Conservation (phyloP, 2,329 filamentous ascomycete species). For the Curvularia hawaiiensis region DNA sequence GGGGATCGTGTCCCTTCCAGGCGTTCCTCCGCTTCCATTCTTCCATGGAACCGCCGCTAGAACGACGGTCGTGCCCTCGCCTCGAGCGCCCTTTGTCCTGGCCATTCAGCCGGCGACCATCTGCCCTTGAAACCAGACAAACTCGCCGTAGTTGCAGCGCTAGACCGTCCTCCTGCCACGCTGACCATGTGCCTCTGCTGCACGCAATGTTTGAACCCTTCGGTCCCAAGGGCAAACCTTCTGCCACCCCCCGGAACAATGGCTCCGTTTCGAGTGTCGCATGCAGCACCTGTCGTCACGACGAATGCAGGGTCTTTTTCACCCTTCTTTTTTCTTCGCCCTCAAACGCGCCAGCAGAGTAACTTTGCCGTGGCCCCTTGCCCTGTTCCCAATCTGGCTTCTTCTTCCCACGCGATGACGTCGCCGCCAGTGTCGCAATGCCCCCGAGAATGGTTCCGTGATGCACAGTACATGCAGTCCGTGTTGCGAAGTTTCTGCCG, state of each 20-base stretch:
- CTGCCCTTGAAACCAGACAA: too few relatives aligned
- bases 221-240: background rate
- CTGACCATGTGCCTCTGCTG: background rate
- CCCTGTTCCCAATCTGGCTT: background rate
- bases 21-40: constrained; percentile 4
- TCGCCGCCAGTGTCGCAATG: too few relatives aligned
- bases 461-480: too few relatives aligned
- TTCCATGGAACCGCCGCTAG: constrained; percentile 7
- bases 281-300: background rate
- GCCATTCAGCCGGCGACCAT: background rate
- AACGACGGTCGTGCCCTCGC: background rate
- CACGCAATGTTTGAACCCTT: background rate
- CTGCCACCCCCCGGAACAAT: background rate
- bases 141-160: background rate
- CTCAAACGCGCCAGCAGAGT: background rate
- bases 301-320: constrained; percentile 1
- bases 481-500: too few relatives aligned
- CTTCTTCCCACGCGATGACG: background rate
- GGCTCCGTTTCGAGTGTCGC: background rate
- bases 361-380: constrained; percentile 17
- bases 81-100: background rate
- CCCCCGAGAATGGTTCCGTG: too few relatives aligned
- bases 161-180: background rate
- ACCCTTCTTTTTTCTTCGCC: background rate
- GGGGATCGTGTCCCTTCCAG: constrained; percentile 9